These are phyloP conservation scores for Fragilaria radians DNA, from an alignment of 108 stramenopile genomes.

Conservation along the genomic window DNA sequence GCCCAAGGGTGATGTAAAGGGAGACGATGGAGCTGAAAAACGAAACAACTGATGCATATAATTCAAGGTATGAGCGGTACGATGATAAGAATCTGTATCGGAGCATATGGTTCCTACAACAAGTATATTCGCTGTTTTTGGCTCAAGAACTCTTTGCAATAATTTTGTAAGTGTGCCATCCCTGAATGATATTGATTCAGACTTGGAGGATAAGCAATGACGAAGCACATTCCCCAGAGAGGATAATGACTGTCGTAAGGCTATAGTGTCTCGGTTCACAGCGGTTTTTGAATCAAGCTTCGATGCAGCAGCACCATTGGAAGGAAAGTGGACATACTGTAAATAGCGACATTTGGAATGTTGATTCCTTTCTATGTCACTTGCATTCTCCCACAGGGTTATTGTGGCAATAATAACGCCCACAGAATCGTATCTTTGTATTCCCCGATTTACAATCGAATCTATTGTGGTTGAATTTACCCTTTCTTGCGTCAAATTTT, in stretches of 20 bases:
- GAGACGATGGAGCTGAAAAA: constrained; percentile 34
- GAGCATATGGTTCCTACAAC: constrained; percentile 53
- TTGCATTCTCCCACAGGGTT: constrained; percentile 4
- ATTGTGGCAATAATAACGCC: constrained; percentile 33
- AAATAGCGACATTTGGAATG: not conserved
- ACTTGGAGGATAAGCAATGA: constrained; percentile 16
- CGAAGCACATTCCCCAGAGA: constrained; percentile 40
- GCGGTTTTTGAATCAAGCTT: too few relatives aligned
- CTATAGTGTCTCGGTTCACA: not conserved
- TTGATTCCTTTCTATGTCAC: not conserved
- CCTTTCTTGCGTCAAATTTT: constrained; percentile 38
- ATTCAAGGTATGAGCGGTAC: constrained; percentile 53
- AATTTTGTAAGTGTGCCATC: constrained; percentile 71
- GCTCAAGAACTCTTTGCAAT: constrained; percentile 61
- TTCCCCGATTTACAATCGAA: not conserved
- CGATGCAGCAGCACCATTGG: not conserved
- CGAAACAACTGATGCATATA: constrained; percentile 49
- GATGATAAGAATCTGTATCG: constrained; percentile 40
- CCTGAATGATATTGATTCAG: constrained; percentile 41
- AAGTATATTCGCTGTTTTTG: constrained; percentile 30
- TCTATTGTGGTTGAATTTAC: constrained; percentile 35
- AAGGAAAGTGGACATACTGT: constrained; percentile 45
- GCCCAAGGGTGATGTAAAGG: constrained; percentile 20
- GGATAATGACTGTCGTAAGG: constrained; percentile 46
- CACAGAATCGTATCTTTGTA: not conserved